phyloP scores from a whole-genome alignment of 805 yeast species.

The Torulaspora gathmanii region DNA sequence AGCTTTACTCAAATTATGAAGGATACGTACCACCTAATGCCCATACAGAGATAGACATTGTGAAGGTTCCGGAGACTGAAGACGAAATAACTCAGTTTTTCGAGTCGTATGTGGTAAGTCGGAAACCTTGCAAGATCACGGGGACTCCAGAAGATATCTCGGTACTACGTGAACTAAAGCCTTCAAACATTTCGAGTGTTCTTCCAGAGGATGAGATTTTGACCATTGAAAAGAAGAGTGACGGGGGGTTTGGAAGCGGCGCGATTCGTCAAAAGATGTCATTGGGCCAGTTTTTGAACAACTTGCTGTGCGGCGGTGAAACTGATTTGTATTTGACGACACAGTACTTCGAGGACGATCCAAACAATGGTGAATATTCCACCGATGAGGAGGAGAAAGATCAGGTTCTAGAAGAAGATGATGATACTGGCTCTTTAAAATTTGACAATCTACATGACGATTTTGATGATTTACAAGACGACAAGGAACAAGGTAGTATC shows the following conservation, averaged over 20 bases:
- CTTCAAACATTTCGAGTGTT: constrained; percentile 37
- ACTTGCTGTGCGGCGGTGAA: constrained; percentile 40
- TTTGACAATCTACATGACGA: constrained; percentile 26
- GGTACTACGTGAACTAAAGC: constrained; percentile 34
- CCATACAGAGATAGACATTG: constrained; percentile 14
- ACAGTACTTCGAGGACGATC: constrained; percentile 52
- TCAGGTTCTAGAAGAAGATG: constrained; percentile 19
- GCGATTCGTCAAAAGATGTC: constrained; percentile 47
- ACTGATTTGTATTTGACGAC: constrained; percentile 59
- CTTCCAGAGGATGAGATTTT: constrained; percentile 39
- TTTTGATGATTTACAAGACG: constrained; percentile 28
- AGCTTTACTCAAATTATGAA: constrained; percentile 13
- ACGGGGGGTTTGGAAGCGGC: constrained; percentile 70
- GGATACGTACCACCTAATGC: constrained; percentile 18
- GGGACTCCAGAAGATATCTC: constrained; percentile 37
- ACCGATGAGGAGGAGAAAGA: constrained; percentile 25
- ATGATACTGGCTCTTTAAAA: constrained; percentile 20
- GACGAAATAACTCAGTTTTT: constrained; percentile 36
- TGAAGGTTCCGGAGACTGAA: constrained; percentile 21
- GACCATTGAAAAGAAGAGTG: constrained; percentile 54
- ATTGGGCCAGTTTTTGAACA: constrained; percentile 45
- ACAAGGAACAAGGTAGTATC: constrained; percentile 15
- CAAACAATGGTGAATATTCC: constrained; percentile 21
- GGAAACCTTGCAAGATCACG: constrained; percentile 50
- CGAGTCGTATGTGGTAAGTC: constrained; percentile 36